These are phyloP conservation scores for Stipa capillata DNA, from an alignment of 176 grass and related monocot genomes.

Conservation along the genomic window DNA sequence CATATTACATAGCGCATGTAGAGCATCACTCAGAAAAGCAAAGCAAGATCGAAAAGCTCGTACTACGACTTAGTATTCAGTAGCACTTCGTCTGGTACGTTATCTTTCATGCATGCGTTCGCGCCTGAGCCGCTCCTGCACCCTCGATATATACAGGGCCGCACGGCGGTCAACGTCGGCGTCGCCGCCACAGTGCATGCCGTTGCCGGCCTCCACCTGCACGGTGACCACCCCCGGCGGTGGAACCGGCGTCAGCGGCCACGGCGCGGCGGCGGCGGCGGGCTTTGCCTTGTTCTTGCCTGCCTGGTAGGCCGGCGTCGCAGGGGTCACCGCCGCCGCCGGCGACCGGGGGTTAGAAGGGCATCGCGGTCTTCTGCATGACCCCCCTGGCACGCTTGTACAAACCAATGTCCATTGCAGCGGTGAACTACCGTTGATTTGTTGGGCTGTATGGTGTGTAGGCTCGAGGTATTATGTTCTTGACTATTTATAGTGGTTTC, in stretches of 20 bases:
- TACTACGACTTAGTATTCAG: neutral
- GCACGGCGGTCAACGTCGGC: constrained; percentile 34
- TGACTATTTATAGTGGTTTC: constrained; percentile 32
- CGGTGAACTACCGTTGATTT: neutral
- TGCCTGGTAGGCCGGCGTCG: neutral
- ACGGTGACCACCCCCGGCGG: neutral
- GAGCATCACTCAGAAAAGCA: neutral
- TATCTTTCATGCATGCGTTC: constrained; percentile 18
- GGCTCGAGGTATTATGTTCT: neutral
- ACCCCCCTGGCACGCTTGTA: constrained; percentile 26
- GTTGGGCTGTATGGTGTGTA: neutral
- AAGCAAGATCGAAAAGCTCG: neutral
- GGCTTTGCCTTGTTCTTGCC: constrained; percentile 8
- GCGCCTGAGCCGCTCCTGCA: constrained; percentile 51
- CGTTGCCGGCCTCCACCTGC: neutral
- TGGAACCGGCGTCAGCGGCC: neutral
- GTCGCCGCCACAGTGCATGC: neutral
- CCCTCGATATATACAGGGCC: constrained; percentile 40
- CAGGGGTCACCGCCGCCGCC: neutral
- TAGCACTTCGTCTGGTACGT: constrained; percentile 18
- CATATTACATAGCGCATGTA: neutral
- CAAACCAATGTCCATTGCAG: constrained; percentile 17
- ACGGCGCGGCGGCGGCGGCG: neutral
- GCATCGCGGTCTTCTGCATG: constrained; percentile 18
- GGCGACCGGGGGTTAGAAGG: constrained; percentile 11